phyloP scores from a whole-genome alignment of 768 basidiomycete genomes.

The Leccinum sublutescens region DNA sequence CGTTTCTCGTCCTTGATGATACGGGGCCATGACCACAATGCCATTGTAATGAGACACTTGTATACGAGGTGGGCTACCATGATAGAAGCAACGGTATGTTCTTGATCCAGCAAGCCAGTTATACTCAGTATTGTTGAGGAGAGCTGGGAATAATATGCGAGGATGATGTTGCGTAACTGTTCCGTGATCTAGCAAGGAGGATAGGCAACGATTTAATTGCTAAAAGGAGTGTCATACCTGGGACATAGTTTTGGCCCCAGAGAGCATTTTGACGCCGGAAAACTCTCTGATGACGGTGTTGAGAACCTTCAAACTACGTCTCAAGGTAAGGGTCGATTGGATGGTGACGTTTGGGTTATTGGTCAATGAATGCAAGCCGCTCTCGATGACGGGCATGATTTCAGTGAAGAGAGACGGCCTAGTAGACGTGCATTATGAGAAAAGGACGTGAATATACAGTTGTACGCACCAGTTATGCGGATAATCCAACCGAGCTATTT shows the following conservation, averaged over 20 bases:
- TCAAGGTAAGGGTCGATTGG: constrained; percentile 48
- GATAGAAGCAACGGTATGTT: constrained; percentile 45
- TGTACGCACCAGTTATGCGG: constrained; percentile 62
- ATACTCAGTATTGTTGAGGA: constrained; percentile 36
- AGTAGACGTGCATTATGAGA: not conserved
- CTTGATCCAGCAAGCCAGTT: constrained; percentile 33
- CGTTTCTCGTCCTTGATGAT: constrained; percentile 43
- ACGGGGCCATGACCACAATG: constrained; percentile 67
- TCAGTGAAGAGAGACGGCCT: constrained; percentile 32
- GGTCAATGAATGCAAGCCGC: constrained; percentile 50
- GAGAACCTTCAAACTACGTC: constrained; percentile 61
- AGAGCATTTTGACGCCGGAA: constrained; percentile 64
- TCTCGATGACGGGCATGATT: constrained; percentile 55
- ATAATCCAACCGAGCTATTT: constrained; percentile 77
- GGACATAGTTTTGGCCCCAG: constrained; percentile 64
- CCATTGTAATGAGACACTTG: constrained; percentile 72
- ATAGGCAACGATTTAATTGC: not conserved
- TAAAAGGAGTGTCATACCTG: constrained; percentile 40
- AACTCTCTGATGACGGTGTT: constrained; percentile 71
- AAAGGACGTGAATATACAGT: not conserved
- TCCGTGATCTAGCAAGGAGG: constrained; percentile 21
- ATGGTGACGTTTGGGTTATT: constrained; percentile 40
- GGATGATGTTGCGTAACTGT: constrained; percentile 51
- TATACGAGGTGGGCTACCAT: constrained; percentile 65
- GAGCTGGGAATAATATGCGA: constrained; percentile 58